Evolutionary conservation across 768 basidiomycete genomes (phyloP), one percentile per base, ranked within the genome.

Genomic region (Epithele typhae): DNA sequence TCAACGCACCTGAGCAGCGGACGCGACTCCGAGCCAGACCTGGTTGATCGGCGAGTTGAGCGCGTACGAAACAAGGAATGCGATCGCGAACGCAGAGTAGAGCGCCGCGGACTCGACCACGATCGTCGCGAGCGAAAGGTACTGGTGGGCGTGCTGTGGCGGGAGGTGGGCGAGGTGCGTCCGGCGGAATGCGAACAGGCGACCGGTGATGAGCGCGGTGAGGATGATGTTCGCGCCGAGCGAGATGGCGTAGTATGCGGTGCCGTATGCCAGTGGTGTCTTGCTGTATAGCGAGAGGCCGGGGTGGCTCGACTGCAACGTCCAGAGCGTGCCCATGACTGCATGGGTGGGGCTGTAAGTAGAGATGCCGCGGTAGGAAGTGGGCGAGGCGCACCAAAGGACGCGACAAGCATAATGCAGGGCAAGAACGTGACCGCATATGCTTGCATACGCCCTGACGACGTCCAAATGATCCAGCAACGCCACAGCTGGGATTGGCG

Each of bases 41-140:
- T 58, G 51, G 44, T 51, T 51, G 41, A 56, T 44, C 2, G 59
- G 51, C 24, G 56, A 37, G 46, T 57, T 56, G 35, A 58, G 34
- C 32, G 45, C 60, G 37, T 58, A 62, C 30, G 60, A 48, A 15
- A 63, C 56, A 32, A 63, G 49, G 48, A 61, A 61, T 15, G 55
- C 32, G 44, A 63, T 50, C 4, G 57, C 38, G 46, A 58, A 61
- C 21, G 41, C 51, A 19, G 59, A 54, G 42, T 61, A 63, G 21
- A 63, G 54, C 32, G 59, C 52, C 5, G 60, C 62, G 27, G 57
- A 59, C 50, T 63, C 62, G 44, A 60, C 46, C 45, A 63, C 37
- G 32, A 63, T 53, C 19, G 59, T 37, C n/a, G 49, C 45, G 33
- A 59, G 39, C 9, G 55, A 48, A n/a, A 57, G 46, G 41, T 62